Percentiles rank a stretch among this genome's conserved stretches.
These are phyloP conservation scores for Tetrahymena elliotti DNA, from an alignment of 73 alveolate genomes.

Conservation along the genomic window DNA sequence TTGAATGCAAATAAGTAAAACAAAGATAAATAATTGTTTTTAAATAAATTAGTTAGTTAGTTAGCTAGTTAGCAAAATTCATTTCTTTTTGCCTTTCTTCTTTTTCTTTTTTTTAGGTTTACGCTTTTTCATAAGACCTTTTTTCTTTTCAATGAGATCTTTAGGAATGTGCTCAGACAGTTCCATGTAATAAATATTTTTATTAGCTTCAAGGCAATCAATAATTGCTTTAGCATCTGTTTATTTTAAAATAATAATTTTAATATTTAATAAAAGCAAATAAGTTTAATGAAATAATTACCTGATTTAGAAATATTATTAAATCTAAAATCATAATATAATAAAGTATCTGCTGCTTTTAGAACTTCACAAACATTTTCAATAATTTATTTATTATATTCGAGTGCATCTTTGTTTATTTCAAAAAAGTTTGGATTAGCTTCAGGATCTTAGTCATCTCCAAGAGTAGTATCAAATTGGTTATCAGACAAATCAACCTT, in stretches of 20 bases:
- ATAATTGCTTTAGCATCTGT: slow-evolving; percentile 20
- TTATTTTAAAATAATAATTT: background rate
- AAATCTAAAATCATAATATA: slow-evolving; percentile 21
- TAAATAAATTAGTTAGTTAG: background rate
- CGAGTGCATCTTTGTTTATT: background rate
- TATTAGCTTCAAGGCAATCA: slow-evolving; percentile 15
- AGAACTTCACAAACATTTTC: slow-evolving; percentile 1
- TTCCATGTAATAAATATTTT: slow-evolving; percentile 22
- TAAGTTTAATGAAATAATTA: background rate
- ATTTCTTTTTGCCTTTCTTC: slow-evolving; percentile 15
- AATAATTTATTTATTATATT: background rate
- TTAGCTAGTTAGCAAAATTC: background rate
- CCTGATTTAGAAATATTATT: slow-evolving; percentile 19
- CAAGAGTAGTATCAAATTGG: slow-evolving; percentile 10
- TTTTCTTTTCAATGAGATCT: slow-evolving; percentile 6
- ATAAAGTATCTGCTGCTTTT: slow-evolving; percentile 9
- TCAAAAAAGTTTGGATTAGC: background rate
- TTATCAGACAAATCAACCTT: slow-evolving; percentile 27
- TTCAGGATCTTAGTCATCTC: background rate
- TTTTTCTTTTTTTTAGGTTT: slow-evolving; percentile 41
- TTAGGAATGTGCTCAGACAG: slow-evolving; percentile 28
- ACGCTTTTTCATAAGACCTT: slow-evolving; percentile 24
- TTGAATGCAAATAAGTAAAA: background rate
- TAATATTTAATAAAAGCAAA: background rate
- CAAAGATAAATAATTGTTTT: background rate